These are phyloP conservation scores for Podospora didyma DNA, from an alignment of 495 filamentous ascomycete genomes.

Conservation along the genomic window DNA sequence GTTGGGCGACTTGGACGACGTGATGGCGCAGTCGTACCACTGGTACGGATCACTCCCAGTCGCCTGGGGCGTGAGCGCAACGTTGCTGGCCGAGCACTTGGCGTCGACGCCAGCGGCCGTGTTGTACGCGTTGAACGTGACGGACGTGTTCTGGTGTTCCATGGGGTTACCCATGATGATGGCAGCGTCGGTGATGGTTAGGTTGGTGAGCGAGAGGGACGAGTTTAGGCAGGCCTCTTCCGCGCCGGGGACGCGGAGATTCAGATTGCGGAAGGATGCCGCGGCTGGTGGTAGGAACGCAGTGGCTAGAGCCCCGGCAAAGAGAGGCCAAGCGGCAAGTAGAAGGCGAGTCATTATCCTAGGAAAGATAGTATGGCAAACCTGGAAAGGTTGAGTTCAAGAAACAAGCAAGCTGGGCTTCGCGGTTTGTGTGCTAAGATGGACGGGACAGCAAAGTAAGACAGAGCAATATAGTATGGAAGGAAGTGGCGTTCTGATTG, in stretches of 20 bases:
- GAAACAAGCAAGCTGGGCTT: too few relatives aligned
- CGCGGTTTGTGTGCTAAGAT: too few relatives aligned
- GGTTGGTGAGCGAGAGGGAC: slow-evolving; percentile 4
- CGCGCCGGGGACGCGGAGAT: not conserved
- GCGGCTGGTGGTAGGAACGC: not conserved
- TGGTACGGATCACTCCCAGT: slow-evolving; percentile 8
- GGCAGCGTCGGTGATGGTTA: slow-evolving; percentile 2
- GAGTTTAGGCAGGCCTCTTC: not conserved
- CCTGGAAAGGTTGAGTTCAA: too few relatives aligned
- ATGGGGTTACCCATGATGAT: slow-evolving; percentile 6
- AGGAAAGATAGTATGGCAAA: too few relatives aligned
- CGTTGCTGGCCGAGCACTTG: not conserved
- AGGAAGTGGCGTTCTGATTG: not conserved
- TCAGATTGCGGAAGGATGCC: too few relatives aligned
- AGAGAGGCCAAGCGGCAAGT: too few relatives aligned
- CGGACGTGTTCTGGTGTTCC: not conserved
- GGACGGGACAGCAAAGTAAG: too few relatives aligned
- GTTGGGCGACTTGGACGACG: not conserved
- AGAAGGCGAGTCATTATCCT: too few relatives aligned
- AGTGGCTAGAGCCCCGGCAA: too few relatives aligned
- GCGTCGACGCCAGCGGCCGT: not conserved
- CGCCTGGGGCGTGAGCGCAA: slow-evolving; percentile 8
- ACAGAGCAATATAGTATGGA: too few relatives aligned
- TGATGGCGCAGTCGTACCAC: slow-evolving; percentile 9
- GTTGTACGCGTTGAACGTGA: slow-evolving; percentile 4